phyloP scores from a whole-genome alignment of 768 basidiomycete genomes.

The Mycena vulgaris region DNA sequence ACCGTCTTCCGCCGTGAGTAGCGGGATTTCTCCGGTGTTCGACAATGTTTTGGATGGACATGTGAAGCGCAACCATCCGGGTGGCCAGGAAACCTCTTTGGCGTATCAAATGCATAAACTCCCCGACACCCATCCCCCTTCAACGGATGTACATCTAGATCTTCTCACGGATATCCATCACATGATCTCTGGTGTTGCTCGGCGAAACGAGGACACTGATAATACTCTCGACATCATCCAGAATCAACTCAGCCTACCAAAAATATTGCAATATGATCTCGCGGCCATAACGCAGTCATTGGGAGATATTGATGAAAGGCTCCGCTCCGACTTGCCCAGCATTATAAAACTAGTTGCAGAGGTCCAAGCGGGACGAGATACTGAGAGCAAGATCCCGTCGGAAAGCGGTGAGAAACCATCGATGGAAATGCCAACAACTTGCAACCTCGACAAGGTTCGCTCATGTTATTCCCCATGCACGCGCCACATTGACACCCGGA shows the following conservation, averaged over 20 bases:
- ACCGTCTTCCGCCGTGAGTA: not conserved
- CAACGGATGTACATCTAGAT: too few relatives aligned
- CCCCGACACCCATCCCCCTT: too few relatives aligned
- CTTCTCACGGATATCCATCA: constrained; percentile 50
- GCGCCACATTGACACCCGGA: constrained; percentile 2
- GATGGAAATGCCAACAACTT: constrained; percentile 30
- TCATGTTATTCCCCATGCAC: not conserved
- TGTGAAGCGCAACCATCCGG: not conserved
- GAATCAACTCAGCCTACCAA: constrained; percentile 41
- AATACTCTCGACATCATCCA: constrained; percentile 47
- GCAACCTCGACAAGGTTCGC: constrained; percentile 29
- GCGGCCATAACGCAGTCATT: constrained; percentile 51
- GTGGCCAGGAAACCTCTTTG: not conserved
- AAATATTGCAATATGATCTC: constrained; percentile 20
- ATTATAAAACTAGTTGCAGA: constrained; percentile 52
- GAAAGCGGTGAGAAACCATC: constrained; percentile 33
- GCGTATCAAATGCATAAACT: constrained; percentile 33
- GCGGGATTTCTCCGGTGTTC: not conserved
- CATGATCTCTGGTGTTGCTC: constrained; percentile 49
- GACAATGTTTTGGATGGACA: not conserved
- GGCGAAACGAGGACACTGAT: constrained; percentile 45
- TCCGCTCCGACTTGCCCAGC: constrained; percentile 55
- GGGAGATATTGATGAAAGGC: constrained; percentile 56
- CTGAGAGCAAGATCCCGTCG: constrained; percentile 12
- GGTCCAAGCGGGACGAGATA: constrained; percentile 41